phyloP scores from a whole-genome alignment of 2,329 filamentous ascomycete genomes.

The Talaromyces sp. region DNA sequence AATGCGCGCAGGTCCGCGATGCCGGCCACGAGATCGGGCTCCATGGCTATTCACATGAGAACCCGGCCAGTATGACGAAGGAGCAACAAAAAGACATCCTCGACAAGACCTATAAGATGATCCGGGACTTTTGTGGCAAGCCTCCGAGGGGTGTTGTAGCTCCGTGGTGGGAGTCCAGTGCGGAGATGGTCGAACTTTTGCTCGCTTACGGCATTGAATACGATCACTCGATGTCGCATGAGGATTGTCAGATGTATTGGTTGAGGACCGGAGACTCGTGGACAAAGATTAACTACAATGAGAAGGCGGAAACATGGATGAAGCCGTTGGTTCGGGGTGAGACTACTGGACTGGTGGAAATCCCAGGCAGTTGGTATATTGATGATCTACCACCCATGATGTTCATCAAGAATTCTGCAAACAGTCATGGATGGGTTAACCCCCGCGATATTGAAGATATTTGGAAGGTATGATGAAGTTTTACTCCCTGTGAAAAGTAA shows the following conservation, averaged over 20 bases:
- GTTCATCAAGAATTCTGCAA: slow-evolving; percentile 49
- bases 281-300: slow-evolving; percentile 47
- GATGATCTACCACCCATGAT: slow-evolving; percentile 48
- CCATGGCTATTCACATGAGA: slow-evolving; percentile 74
- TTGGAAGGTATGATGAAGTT: slow-evolving; percentile 45
- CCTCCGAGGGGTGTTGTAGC: slow-evolving; percentile 71
- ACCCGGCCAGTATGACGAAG: slow-evolving; percentile 67
- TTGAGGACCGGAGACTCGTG: slow-evolving; percentile 45
- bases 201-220: slow-evolving; percentile 47
- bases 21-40: slow-evolving; percentile 65
- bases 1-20: slow-evolving; percentile 62
- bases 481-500: slow-evolving; percentile 39
- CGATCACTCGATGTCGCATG: slow-evolving; percentile 47
- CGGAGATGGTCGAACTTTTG: slow-evolving; percentile 58
- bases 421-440: slow-evolving; percentile 60
- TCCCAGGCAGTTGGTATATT: slow-evolving; percentile 47
- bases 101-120: slow-evolving; percentile 71
- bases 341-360: slow-evolving; percentile 45
- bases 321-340: slow-evolving; percentile 49
- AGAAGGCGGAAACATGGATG: slow-evolving; percentile 47
- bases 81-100: slow-evolving; percentile 75
- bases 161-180: slow-evolving; percentile 72
- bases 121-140: slow-evolving; percentile 73
- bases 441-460: slow-evolving; percentile 59
- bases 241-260: slow-evolving; percentile 49